Conservation (phyloP, 768 basidiomycete species). For the Podaxis sp. region DNA sequence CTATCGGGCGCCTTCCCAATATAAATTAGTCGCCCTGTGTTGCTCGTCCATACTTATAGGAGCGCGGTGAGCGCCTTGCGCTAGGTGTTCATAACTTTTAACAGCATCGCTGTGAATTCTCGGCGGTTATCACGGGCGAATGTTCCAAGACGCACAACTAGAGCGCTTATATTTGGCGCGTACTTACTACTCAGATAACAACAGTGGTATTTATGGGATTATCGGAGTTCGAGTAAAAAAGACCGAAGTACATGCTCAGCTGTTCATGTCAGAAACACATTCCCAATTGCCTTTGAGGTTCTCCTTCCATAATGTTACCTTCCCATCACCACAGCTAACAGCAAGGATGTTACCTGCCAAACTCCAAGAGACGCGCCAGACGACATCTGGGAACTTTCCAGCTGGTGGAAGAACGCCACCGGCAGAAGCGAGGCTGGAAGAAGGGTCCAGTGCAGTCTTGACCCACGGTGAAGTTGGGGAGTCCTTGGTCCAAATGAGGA, state of each 20-base stretch:
- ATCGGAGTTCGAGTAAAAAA: neutral
- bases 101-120: no score
- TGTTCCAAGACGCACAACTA: no score
- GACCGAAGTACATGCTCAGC: slow-evolving; percentile 40
- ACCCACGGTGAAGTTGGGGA: slow-evolving; percentile 72
- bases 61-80: no score
- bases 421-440: slow-evolving; percentile 45
- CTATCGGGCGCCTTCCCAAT: no score
- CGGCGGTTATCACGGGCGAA: no score
- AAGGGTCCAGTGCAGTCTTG: slow-evolving; percentile 78
- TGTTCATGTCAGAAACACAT: slow-evolving; percentile 93
- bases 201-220: neutral
- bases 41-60: no score
- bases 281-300: slow-evolving; percentile 95
- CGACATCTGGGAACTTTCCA: slow-evolving; percentile 93
- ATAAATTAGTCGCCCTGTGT: no score
- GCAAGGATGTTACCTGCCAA: slow-evolving; percentile 94
- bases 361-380: slow-evolving; percentile 99
- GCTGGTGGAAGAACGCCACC: slow-evolving; percentile 46
- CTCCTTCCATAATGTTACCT: slow-evolving; percentile 98
- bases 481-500: slow-evolving; percentile 91
- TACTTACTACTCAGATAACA: no score
- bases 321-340: slow-evolving; percentile 96
- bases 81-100: no score
- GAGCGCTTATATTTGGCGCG: no score